Percentiles rank a stretch among this genome's conserved stretches.
Evolutionary conservation across 768 basidiomycete species (phyloP).

Genomic region (Leccinum variicolor): DNA sequence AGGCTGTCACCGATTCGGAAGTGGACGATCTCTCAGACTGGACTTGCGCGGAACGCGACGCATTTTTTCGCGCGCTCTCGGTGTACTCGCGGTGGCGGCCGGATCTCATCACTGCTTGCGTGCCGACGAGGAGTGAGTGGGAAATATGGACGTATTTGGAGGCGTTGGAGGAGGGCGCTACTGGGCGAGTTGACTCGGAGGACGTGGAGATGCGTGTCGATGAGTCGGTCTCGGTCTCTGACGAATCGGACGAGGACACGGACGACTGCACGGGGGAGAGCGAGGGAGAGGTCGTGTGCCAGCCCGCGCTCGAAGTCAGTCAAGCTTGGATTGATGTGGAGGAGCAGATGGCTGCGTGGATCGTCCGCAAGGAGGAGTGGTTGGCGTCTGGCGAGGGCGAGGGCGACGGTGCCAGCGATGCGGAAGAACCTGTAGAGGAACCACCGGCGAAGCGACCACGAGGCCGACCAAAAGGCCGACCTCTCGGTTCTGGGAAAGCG

Average conservation of each 20-base stretch:
- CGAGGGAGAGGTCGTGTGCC: conserved; percentile 1
- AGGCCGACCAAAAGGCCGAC: conserved; percentile 10
- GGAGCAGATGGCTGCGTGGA: conserved; percentile 28
- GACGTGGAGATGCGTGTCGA: not conserved
- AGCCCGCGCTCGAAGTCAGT: conserved; percentile 36
- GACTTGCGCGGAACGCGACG: conserved; percentile 64
- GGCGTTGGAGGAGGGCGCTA: conserved; percentile 37
- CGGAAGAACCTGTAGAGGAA: not conserved
- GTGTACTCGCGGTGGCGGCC: conserved; percentile 69
- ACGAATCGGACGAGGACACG: not conserved
- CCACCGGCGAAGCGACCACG: conserved; percentile 12
- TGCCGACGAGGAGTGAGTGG: conserved; percentile 61
- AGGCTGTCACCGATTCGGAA: not conserved
- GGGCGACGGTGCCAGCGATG: not conserved
- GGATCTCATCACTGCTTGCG: conserved; percentile 67
- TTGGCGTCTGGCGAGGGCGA: not conserved
- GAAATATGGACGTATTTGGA: conserved; percentile 72
- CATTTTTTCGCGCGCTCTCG: conserved; percentile 68
- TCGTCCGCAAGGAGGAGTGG: conserved; percentile 11
- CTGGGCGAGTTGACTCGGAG: conserved; percentile 10
- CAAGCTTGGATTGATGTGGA: conserved; percentile 35
- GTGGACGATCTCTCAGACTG: conserved; percentile 35
- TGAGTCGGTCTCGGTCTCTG: not conserved
- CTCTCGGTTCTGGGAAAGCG: not conserved
- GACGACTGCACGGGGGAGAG: not conserved